Percentiles rank a stretch among this genome's conserved stretches.
Evolutionary conservation across 192 early-diverging fungal genomes (phyloP).

Genomic region (Coemansia aciculifera): DNA sequence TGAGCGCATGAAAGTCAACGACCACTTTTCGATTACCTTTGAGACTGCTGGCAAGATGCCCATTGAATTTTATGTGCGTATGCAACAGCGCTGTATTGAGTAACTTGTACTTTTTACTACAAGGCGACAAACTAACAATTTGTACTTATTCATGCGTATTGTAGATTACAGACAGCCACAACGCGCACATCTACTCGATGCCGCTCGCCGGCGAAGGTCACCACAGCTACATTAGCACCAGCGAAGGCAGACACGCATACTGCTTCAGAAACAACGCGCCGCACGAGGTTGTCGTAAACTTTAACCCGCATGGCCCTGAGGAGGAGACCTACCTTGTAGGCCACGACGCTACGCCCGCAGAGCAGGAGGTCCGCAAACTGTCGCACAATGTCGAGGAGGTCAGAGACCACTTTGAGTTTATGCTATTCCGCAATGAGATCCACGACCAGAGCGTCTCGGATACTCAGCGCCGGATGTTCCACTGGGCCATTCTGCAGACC

Average conservation of each 20-base stretch:
- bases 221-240: slow-evolving; percentile 36
- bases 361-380: slow-evolving; percentile 50
- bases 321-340: slow-evolving; percentile 34
- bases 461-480: slow-evolving; percentile 49
- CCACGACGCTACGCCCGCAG: slow-evolving; percentile 40
- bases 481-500: slow-evolving; percentile 49
- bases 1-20: slow-evolving; percentile 48
- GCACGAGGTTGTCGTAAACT: slow-evolving; percentile 54
- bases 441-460: slow-evolving; percentile 47
- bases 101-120: background rate
- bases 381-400: slow-evolving; percentile 53
- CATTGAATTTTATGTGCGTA: slow-evolving; percentile 38
- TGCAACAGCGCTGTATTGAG: background rate
- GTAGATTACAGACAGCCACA: slow-evolving; percentile 39
- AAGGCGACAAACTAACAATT: background rate
- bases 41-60: slow-evolving; percentile 53
- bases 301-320: slow-evolving; percentile 51
- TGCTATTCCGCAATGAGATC: slow-evolving; percentile 54
- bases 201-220: slow-evolving; percentile 48
- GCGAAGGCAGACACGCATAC: slow-evolving; percentile 47
- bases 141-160: background rate
- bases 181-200: slow-evolving; percentile 38
- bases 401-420: slow-evolving; percentile 51
- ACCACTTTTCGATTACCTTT: slow-evolving; percentile 50
- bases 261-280: slow-evolving; percentile 51